Base-by-base conservation (phyloP, 768 basidiomycete genomes). In the Rhodosporidiobolus odoratus region DNA sequence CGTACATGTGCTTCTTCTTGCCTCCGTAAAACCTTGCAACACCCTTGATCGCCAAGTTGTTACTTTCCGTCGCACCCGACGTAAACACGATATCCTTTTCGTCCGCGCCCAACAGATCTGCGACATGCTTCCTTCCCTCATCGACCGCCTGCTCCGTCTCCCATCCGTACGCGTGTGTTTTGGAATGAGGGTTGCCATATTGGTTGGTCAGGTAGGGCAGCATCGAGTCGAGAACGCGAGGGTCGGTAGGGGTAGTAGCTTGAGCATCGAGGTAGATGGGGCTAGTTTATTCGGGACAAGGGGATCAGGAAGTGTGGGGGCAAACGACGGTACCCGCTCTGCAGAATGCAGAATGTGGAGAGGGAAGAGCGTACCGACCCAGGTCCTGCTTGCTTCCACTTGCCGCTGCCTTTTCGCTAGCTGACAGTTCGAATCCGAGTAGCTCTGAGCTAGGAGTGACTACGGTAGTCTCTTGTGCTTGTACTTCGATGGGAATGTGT, bases 161-260 rank as follows among this genome's bases (percentile, higher is more conserved):
- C 96, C 96, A 99, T 6, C 96, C 96, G 79, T 98, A 99, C 1
- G 96, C 92, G 80, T 99, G 96, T 37, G 96, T 98, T 65, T 96
- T 87, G 79, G 92, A 94, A 79, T 98, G 96, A 15, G 96, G 95
- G 80, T 98, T 99, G 7, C 96, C 96, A 78, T 89, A 98, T 79
- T 92, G 91, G 79, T 98, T 91, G 8, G 93, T 95, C 74, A 94
- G 81, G 80, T 86, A 97, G 0, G 96, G 96, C 34, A 99, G 83
- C 95, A 98, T 99, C 25, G 89, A 88, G 80, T 98, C 96, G 66
- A 98, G 84, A 8, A 98, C 96, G 67, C 96, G 87, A 37, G 96
- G 96, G 79, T 99, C 96, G 65, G 96, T 87, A 27, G 96, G 96
- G 34, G 96, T 98, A 3, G 96, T 99, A 9, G 96, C 96, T 91